Evolutionary conservation across 495 filamentous ascomycete genomes (phyloP).

Genomic region (Neurospora tetrasperma): DNA sequence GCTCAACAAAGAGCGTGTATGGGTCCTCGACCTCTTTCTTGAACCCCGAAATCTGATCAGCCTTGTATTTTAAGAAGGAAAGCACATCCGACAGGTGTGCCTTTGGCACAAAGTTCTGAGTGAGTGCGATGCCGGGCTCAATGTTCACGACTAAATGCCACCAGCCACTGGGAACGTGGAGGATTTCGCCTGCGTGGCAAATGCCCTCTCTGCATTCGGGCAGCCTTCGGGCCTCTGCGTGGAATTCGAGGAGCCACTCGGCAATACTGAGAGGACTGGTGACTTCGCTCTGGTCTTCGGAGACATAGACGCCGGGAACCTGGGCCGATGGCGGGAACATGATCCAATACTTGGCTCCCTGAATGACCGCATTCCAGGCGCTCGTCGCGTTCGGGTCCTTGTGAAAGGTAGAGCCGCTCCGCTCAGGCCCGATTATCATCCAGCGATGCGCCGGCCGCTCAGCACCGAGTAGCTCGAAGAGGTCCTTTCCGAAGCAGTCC

Average conservation of each 20-base stretch:
- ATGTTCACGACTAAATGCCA: slow-evolving; percentile 95
- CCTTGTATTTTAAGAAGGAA: slow-evolving; percentile 71
- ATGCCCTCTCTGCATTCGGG: slow-evolving; percentile 80
- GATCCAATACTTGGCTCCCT: slow-evolving; percentile 96
- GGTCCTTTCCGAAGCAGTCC: slow-evolving; percentile 75
- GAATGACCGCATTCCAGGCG: slow-evolving; percentile 92
- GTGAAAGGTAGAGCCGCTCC: slow-evolving; percentile 93
- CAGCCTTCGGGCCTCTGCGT: slow-evolving; percentile 69
- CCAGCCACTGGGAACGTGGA: slow-evolving; percentile 90
- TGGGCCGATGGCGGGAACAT: slow-evolving; percentile 59
- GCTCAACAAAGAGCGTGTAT: slow-evolving; percentile 62
- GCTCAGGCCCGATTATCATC: slow-evolving; percentile 84
- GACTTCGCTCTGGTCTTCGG: slow-evolving; percentile 85
- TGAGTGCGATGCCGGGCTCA: slow-evolving; percentile 73
- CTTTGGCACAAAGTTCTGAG: slow-evolving; percentile 89
- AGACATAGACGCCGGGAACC: slow-evolving; percentile 82
- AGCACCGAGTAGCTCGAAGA: slow-evolving; percentile 71
- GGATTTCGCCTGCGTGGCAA: slow-evolving; percentile 75
- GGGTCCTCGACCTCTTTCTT: slow-evolving; percentile 61
- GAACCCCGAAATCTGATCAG: slow-evolving; percentile 83
- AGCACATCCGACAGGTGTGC: slow-evolving; percentile 64
- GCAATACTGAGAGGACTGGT: slow-evolving; percentile 91
- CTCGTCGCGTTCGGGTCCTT: slow-evolving; percentile 64
- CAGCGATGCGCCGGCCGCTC: slow-evolving; percentile 82
- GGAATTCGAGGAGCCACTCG: slow-evolving; percentile 89